phyloP scores from a whole-genome alignment of 352 stramenopile genomes.

The Globisporangium emineosum region DNA sequence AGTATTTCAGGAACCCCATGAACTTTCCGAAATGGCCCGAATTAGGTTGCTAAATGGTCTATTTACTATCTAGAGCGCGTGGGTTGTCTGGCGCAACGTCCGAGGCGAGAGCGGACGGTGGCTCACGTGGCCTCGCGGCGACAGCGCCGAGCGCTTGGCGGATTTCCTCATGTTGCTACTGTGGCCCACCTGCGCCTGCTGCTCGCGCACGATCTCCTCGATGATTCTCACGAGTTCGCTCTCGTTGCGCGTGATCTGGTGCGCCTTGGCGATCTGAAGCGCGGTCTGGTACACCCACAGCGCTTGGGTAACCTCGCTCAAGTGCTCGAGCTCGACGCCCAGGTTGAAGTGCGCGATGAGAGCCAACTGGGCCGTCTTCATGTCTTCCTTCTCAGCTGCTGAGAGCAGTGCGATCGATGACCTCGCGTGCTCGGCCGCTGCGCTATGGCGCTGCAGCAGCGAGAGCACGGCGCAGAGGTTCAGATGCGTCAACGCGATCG shows the following conservation, averaged over 20 bases:
- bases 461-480: constrained; percentile 67
- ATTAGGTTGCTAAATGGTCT: not conserved
- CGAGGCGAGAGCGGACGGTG: constrained; percentile 3
- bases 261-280: constrained; percentile 19
- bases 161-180: constrained; percentile 1
- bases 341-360: constrained; percentile 60
- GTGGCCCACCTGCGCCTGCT: no score
- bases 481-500: constrained; percentile 48
- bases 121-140: not conserved
- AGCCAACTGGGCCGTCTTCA: constrained; percentile 26
- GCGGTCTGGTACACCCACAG: constrained; percentile 23
- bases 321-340: constrained; percentile 56
- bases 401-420: constrained; percentile 33
- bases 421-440: constrained; percentile 43
- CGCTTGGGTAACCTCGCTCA: constrained; percentile 25
- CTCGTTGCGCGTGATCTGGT: constrained; percentile 14
- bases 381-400: not conserved
- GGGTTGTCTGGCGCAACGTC: not conserved
- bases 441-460: constrained; percentile 41
- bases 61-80: no score
- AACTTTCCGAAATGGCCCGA: not conserved
- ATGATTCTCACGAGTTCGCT: constrained; percentile 27
- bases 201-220: constrained; percentile 17
- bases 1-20: not conserved
- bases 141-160: constrained; percentile 1